Evolutionary conservation across 805 yeast genomes (phyloP).

Genomic region (Kodamaea leandrae): DNA sequence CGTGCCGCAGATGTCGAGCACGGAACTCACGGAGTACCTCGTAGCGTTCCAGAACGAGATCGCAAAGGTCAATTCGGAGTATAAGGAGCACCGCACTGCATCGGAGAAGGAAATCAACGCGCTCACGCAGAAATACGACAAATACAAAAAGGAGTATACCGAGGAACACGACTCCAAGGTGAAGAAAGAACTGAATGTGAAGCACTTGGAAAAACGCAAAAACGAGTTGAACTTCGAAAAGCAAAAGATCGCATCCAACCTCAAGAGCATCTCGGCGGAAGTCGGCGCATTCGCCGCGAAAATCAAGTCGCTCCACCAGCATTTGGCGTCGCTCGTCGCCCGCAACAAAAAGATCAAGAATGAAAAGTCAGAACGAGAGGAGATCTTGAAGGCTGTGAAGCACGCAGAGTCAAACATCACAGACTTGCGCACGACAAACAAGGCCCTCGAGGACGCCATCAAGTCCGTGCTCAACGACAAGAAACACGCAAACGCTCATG

Average conservation of each 20-base stretch:
- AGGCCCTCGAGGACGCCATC: constrained; percentile 25
- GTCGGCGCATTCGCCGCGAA: too few relatives aligned
- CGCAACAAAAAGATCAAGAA: constrained; percentile 15
- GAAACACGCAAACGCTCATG: constrained; percentile 17
- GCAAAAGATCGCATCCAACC: constrained; percentile 26
- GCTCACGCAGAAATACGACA: constrained; percentile 27
- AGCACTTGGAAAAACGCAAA: constrained; percentile 29
- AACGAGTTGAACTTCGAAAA: constrained; percentile 33
- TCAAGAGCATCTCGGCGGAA: constrained; percentile 21
- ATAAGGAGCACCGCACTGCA: constrained; percentile 15
- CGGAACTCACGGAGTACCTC: constrained; percentile 24
- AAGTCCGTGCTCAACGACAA: constrained; percentile 22
- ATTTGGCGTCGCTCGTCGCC: constrained; percentile 22
- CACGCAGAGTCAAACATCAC: constrained; percentile 16
- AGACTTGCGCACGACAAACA: constrained; percentile 20
- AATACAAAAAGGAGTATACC: constrained; percentile 37
- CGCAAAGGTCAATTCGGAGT: constrained; percentile 19
- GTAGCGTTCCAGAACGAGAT: constrained; percentile 27
- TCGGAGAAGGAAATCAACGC: constrained; percentile 14
- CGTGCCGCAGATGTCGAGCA: constrained; percentile 18
- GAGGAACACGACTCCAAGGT: constrained; percentile 31
- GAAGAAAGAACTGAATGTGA: constrained; percentile 31
- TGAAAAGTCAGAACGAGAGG: constrained; percentile 22
- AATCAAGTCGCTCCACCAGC: not conserved
- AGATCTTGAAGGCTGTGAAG: constrained; percentile 18